Evolutionary conservation across 2,329 filamentous ascomycete genomes (phyloP).

Genomic region (Talaromyces sp.): DNA sequence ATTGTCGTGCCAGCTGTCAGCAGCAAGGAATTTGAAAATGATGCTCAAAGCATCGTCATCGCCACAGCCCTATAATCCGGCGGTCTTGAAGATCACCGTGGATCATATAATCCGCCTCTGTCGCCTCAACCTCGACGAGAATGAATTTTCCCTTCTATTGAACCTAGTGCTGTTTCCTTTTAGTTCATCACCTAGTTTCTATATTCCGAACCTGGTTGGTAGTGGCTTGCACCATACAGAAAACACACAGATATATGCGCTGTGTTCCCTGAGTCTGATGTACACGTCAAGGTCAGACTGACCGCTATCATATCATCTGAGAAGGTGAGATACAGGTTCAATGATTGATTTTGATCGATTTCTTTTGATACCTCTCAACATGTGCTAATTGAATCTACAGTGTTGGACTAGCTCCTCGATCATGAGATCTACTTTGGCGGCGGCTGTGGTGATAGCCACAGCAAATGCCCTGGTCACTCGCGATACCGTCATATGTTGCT

Average conservation of each 20-base stretch:
- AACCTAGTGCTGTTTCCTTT: neutral
- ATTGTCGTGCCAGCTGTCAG: neutral
- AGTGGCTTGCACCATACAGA: neutral
- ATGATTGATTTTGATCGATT: neutral
- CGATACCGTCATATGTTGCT: conserved; percentile 48
- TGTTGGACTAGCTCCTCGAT: conserved; percentile 18
- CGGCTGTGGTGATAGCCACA: conserved; percentile 41
- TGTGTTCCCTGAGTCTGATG: neutral
- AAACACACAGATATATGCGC: neutral
- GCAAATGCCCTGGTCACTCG: conserved; percentile 45
- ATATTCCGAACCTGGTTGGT: neutral
- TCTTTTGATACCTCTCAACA: neutral
- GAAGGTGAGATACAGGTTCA: neutral
- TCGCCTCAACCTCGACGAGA: neutral
- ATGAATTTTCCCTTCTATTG: neutral
- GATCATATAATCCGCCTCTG: conserved; percentile 6
- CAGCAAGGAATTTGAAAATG: neutral
- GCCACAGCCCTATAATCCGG: neutral
- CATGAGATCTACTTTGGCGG: conserved; percentile 42
- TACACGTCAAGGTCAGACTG: neutral
- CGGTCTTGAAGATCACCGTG: neutral
- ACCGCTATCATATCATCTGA: neutral
- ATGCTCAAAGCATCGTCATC: conserved; percentile 8
- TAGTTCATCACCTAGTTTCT: neutral
- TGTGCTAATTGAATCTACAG: neutral